Percentiles rank a stretch among this genome's conserved stretches.
These are phyloP conservation scores for Biscutella auriculata DNA, from an alignment of 441 rosid species.

Conservation along the genomic window DNA sequence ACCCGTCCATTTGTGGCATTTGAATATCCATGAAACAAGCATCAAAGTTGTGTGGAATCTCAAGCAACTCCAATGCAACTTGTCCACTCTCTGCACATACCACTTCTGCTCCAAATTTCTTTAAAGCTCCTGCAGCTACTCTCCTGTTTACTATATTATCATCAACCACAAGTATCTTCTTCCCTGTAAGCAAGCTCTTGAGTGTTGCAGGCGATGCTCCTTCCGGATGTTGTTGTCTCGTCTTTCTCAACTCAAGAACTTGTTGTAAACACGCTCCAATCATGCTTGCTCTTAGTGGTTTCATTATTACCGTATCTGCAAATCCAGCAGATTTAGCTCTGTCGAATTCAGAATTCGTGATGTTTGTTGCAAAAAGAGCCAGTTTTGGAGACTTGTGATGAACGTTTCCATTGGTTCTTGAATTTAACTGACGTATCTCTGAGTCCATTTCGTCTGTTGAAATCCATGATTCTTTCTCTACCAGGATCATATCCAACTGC, in stretches of 20 bases:
- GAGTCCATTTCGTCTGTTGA: slow-evolving; percentile 37
- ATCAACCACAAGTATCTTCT: slow-evolving; percentile 84
- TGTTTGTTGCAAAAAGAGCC: slow-evolving; percentile 75
- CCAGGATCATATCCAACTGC: slow-evolving; percentile 55
- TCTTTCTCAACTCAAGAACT: slow-evolving; percentile 57
- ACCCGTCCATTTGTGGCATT: slow-evolving; percentile 99
- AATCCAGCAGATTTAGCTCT: slow-evolving; percentile 73
- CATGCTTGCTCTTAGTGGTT: slow-evolving; percentile 93
- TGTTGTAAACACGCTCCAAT: slow-evolving; percentile 89
- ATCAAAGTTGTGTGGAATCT: slow-evolving; percentile 66
- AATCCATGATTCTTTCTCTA: slow-evolving; percentile 86
- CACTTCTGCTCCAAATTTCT: slow-evolving; percentile 85
- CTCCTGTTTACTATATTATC: slow-evolving; percentile 80
- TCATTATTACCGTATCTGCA: slow-evolving; percentile 79
- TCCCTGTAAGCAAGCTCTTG: slow-evolving; percentile 51
- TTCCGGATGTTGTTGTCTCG: slow-evolving; percentile 33
- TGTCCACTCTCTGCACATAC: slow-evolving; percentile 81
- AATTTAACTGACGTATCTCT: slow-evolving; percentile 22
- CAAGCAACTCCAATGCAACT: slow-evolving; percentile 61
- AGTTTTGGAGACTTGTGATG: slow-evolving; percentile 44
- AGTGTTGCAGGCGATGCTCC: slow-evolving; percentile 32
- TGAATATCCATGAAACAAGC: slow-evolving; percentile 99
- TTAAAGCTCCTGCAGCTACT: slow-evolving; percentile 89
- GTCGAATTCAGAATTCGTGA: slow-evolving; percentile 42
- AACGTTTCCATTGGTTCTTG: slow-evolving; percentile 38